Base-by-base conservation (phyloP, 1,284 basidiomycete genomes). In the Malassezia globosa region DNA sequence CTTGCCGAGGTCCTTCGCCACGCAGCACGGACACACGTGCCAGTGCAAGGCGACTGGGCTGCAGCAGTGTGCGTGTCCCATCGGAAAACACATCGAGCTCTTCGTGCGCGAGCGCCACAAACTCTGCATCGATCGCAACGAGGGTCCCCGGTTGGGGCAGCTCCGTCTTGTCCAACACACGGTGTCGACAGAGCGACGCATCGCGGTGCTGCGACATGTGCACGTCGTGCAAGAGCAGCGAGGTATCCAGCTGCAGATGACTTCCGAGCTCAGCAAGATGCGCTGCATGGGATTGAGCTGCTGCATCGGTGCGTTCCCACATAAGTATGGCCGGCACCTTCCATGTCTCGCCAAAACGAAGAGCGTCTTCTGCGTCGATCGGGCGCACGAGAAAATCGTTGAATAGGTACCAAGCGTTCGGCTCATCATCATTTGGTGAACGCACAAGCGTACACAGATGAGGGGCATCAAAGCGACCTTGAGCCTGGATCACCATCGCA, bases 41-140 rank as follows among this genome's bases (percentile, higher is more conserved):
- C 1, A 97, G 78, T 40, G 87, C 87, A 60, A 94, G 80, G 48
- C 87, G 80, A 7, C 87, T 86, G 0, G 94, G 94, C 13, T 88
- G 80, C 21, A 97, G 77, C 22, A 96, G 82, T 59, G 86, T 88
- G 71, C 88, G 87, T 3, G 87, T 87, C 3, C 92, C 90, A 63
- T 96, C 88, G 0, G 90, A 95, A 8, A 86, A 81, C 65, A 85
- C 85, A 70, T 99, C 92, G 21, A 84, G 83, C 72, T 97, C 92
- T 74, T 96, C 92, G 81, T 87, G 63, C 70, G 96, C 88, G 77
- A 99, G 83, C 14, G 84, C 84, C 6, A 97, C 90, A 69, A 99
- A 97, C 70, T 97, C 94, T 2, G 94, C 88, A 67, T 97, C 94
- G 56, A 99, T 96, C 1, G 90, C 82, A 18, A 97, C 82, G 37